These are phyloP conservation scores for Pseudogymnoascus sp. DNA, from an alignment of 2,329 filamentous ascomycete species.

Conservation along the genomic window DNA sequence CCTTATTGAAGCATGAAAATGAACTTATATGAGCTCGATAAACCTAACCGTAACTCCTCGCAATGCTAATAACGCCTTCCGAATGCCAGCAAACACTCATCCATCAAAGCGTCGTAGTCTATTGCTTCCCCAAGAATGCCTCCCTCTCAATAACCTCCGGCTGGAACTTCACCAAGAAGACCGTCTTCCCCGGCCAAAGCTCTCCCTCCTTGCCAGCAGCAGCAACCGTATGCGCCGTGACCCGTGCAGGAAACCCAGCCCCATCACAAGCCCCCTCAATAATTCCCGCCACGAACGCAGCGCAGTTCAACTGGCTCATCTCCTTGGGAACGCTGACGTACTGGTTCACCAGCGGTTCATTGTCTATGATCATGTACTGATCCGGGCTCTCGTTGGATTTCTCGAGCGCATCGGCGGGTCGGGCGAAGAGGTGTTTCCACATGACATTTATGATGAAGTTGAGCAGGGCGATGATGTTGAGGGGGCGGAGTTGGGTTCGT, in stretches of 20 bases:
- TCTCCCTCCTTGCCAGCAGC: constrained; percentile 45
- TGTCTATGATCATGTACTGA: constrained; percentile 99
- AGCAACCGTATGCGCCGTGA: constrained; percentile 73
- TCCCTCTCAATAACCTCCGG: constrained; percentile 89
- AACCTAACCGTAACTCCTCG: constrained; percentile 17
- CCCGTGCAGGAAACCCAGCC: constrained; percentile 77
- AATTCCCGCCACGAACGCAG: constrained; percentile 88
- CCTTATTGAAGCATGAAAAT: not conserved
- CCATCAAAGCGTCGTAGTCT: not conserved
- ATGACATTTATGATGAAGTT: constrained; percentile 91
- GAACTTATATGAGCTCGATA: constrained; percentile 2
- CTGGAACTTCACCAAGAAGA: constrained; percentile 90
- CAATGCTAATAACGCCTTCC: constrained; percentile 19
- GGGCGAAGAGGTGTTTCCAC: constrained; percentile 86
- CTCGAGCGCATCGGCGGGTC: constrained; percentile 86
- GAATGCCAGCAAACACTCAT: not conserved
- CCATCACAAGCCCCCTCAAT: constrained; percentile 95
- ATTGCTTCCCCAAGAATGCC: constrained; percentile 47
- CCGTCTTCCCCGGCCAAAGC: constrained; percentile 94
- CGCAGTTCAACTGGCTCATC: constrained; percentile 94
- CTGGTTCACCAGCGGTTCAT: constrained; percentile 90
- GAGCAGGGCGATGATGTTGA: constrained; percentile 81
- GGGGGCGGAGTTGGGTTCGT: constrained; percentile 65
- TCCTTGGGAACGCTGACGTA: constrained; percentile 91
- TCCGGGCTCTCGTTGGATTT: constrained; percentile 76